phyloP scores from a whole-genome alignment of 2,329 filamentous ascomycete species.

The Colletotrichum kahawae region DNA sequence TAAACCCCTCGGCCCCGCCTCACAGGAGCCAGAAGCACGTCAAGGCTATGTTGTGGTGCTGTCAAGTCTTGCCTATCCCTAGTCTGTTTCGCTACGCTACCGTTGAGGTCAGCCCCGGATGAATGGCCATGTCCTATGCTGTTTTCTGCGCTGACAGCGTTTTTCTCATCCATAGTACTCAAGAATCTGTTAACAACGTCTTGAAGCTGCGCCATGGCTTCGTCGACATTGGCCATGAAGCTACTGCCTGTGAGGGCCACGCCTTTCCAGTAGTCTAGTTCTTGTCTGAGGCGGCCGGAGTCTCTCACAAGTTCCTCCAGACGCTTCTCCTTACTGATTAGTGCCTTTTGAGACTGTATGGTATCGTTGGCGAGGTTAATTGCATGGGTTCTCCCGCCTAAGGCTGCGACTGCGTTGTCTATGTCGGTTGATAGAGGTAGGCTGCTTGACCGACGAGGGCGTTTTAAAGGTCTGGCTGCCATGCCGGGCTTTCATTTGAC shows the following conservation, averaged over 20 bases:
- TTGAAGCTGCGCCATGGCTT: neutral
- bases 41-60: neutral
- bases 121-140: neutral
- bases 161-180: neutral
- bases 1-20: neutral
- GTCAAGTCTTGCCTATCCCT: neutral
- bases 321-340: slow-evolving; percentile 46
- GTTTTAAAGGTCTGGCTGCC: neutral
- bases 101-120: neutral
- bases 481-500: neutral
- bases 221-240: neutral
- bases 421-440: neutral
- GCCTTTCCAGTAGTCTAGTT: neutral
- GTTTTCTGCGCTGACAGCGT: neutral
- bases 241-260: neutral
- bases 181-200: neutral
- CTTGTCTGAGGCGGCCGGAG: neutral
- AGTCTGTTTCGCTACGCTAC: neutral
- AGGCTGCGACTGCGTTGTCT: neutral
- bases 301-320: slow-evolving; percentile 34
- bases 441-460: neutral
- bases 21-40: neutral
- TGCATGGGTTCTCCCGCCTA: neutral
- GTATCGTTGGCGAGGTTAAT: neutral
- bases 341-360: neutral